These are phyloP conservation scores for Agarophyton chilense DNA, from an alignment of 23 red algal genomes.

Conservation along the genomic window DNA sequence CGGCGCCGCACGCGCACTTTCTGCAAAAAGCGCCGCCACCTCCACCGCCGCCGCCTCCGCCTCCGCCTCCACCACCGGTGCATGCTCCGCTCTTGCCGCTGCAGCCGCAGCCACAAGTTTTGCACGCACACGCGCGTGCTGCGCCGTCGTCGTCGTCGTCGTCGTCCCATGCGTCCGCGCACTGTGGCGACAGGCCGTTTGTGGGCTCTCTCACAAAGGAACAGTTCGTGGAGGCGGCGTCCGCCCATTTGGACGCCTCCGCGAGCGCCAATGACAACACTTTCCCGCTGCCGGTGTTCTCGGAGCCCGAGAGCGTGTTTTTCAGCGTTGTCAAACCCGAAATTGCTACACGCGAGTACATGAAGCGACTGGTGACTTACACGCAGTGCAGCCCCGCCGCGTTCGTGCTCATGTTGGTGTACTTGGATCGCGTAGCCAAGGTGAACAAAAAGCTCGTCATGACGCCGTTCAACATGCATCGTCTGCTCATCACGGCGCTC, in stretches of 20 bases:
- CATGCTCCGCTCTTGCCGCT: too few species aligned
- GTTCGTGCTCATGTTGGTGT: constrained; percentile 57
- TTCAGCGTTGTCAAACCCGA: constrained; percentile 54
- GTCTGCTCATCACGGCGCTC: constrained; percentile 82
- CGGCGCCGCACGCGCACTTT: too few species aligned
- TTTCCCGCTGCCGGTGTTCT: constrained; percentile 30
- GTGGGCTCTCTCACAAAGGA: not conserved
- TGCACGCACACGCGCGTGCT: too few species aligned
- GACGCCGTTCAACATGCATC: constrained; percentile 78
- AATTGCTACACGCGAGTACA: constrained; percentile 39
- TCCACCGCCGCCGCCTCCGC: too few species aligned
- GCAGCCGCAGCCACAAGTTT: too few species aligned
- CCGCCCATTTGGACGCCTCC: not conserved
- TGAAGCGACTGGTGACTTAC: constrained; percentile 65
- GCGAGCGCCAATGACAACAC: not conserved
- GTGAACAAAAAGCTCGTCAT: constrained; percentile 23
- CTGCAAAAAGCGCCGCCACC: too few species aligned
- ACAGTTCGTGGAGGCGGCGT: not conserved
- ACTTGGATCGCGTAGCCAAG: constrained; percentile 46
- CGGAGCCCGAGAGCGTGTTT: constrained; percentile 54
- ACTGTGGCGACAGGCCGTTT: too few species aligned
- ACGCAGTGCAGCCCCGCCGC: constrained; percentile 59
- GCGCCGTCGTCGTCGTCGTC: too few species aligned
- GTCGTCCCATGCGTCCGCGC: too few species aligned
- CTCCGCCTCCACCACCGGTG: too few species aligned